Percentiles rank a stretch among this genome's conserved stretches.
Evolutionary conservation across 2,329 filamentous ascomycete species (phyloP).

Genomic region (Fusarium xylarioides): DNA sequence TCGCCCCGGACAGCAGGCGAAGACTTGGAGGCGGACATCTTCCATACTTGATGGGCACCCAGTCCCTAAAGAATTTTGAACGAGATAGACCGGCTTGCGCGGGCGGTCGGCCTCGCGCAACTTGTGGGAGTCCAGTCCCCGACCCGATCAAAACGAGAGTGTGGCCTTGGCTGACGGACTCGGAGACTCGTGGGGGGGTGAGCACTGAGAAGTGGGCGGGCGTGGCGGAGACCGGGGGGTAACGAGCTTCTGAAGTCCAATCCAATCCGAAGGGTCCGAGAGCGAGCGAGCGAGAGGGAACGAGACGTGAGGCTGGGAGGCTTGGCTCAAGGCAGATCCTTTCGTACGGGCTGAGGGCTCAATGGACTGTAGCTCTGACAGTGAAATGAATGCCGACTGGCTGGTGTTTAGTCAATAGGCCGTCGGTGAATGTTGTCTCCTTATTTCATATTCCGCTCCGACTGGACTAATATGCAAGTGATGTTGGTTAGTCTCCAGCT

Average conservation of each 20-base stretch:
- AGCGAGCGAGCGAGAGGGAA: conserved; percentile 8
- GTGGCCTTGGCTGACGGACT: conserved; percentile 34
- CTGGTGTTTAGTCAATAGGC: conserved; percentile 16
- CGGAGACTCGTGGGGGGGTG: conserved; percentile 31
- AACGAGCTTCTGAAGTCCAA: conserved; percentile 12
- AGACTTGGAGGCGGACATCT: conserved; percentile 47
- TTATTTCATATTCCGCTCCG: conserved; percentile 8
- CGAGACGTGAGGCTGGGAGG: conserved; percentile 30
- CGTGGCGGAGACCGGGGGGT: conserved; percentile 31
- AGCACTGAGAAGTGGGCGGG: conserved; percentile 25
- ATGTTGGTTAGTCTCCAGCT: conserved; percentile 24
- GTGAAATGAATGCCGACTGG: conserved; percentile 8
- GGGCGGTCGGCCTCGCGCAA: conserved; percentile 41
- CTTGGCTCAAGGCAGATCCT: conserved; percentile 14
- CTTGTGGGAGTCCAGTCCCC: conserved; percentile 33
- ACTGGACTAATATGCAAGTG: conserved; percentile 17
- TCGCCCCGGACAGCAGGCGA: conserved; percentile 42
- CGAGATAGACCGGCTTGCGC: conserved; percentile 30
- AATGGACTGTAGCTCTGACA: not conserved
- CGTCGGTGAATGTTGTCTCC: conserved; percentile 27
- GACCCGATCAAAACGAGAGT: conserved; percentile 34
- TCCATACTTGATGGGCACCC: conserved; percentile 47
- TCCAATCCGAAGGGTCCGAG: conserved; percentile 38
- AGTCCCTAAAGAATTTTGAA: conserved; percentile 36
- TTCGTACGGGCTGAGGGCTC: not conserved